A percentile compares a stretch with the other conserved stretches of the same genome.
phyloP scores from a whole-genome alignment of 441 rosid species.

The Jatropha podagrica region DNA sequence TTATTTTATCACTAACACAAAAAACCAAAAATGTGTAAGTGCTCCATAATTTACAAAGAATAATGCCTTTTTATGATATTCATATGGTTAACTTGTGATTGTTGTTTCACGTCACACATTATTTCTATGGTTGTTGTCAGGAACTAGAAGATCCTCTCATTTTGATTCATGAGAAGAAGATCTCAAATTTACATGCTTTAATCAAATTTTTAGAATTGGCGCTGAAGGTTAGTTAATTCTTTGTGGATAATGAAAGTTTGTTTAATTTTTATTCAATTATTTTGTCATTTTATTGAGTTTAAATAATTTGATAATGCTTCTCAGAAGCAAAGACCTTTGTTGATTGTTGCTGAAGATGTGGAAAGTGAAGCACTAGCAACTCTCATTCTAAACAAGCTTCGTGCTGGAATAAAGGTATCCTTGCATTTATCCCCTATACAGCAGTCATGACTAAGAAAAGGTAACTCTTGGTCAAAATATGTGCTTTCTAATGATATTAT shows the following conservation, averaged over 20 bases:
- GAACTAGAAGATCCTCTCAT: conserved; percentile 87
- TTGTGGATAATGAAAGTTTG: neutral
- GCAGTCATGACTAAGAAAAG: neutral
- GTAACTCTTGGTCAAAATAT: neutral
- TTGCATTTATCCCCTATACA: neutral
- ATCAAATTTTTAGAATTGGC: conserved; percentile 83
- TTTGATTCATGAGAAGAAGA: conserved; percentile 85
- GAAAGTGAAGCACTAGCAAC: conserved; percentile 91
- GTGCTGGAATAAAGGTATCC: conserved; percentile 84
- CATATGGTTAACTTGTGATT: neutral
- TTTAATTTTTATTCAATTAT: neutral
- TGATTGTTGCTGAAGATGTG: conserved; percentile 81
- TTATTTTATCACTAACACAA: conserved; percentile 74
- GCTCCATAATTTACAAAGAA: neutral
- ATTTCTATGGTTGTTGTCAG: conserved; percentile 38
- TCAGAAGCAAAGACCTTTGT: conserved; percentile 76
- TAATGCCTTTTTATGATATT: neutral
- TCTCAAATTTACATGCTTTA: conserved; percentile 66
- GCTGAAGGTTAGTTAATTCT: conserved; percentile 50
- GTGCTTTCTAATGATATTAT: neutral
- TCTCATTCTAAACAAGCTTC: conserved; percentile 81
- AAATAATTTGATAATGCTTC: neutral
- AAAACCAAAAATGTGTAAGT: conserved; percentile 88
- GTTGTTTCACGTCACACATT: neutral
- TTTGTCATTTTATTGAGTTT: conserved; percentile 1